These are phyloP conservation scores for Cryptococcus neoformans DNA, from an alignment of 1,284 basidiomycete species.

Conservation along the genomic window DNA sequence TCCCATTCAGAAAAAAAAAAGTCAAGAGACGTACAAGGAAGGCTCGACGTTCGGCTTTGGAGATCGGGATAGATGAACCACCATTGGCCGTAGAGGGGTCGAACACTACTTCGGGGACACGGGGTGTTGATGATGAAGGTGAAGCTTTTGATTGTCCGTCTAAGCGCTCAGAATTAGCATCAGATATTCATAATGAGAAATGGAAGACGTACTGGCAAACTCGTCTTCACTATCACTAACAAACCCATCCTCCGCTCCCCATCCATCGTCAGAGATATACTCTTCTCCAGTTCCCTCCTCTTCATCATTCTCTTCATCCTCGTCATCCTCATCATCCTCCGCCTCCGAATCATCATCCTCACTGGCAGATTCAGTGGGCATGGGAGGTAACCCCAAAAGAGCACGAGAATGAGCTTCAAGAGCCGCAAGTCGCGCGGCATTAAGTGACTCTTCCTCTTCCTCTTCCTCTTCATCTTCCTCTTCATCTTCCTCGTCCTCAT, in stretches of 20 bases:
- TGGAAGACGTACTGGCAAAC: constrained; percentile 7
- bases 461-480: constrained; percentile 10
- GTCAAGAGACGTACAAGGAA: constrained; percentile 34
- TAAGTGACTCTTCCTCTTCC: constrained; percentile 17
- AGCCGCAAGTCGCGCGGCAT: constrained; percentile 42
- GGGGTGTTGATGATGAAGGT: not conserved
- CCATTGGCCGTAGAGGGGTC: constrained; percentile 11
- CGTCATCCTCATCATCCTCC: constrained; percentile 11
- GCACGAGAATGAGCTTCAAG: constrained; percentile 45
- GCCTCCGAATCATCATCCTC: not conserved
- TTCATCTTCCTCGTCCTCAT: not conserved
- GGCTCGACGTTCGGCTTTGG: constrained; percentile 42
- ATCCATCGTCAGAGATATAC: constrained; percentile 39
- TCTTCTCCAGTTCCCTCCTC: constrained; percentile 29
- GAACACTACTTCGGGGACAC: constrained; percentile 45
- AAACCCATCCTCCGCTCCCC: constrained; percentile 38
- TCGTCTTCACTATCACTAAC: constrained; percentile 43
- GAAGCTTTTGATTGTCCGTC: not conserved
- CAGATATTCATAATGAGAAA: not conserved
- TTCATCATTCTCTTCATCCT: constrained; percentile 16
- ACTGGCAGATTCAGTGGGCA: constrained; percentile 18
- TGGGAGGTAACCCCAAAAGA: constrained; percentile 35
- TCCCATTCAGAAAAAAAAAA: not conserved
- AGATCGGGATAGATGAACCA: constrained; percentile 11
- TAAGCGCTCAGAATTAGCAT: not conserved